Evolutionary conservation across 305 asterid genomes (phyloP), one percentile per base, ranked within the genome.

Genomic region (Rubia balearica): DNA sequence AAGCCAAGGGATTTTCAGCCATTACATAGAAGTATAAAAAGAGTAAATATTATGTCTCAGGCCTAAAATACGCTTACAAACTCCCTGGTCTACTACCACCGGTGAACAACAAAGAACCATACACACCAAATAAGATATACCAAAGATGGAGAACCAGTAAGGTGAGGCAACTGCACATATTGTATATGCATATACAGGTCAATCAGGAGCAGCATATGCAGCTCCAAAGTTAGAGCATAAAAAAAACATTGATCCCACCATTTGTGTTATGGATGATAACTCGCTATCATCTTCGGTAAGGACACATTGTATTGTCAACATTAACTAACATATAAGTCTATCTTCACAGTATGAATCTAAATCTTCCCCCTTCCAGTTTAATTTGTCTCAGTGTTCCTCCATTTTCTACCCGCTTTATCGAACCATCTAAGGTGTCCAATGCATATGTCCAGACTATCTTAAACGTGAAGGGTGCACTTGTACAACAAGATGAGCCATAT

Each of bases 151-250:
- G 46, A 9, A 62, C 13, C 10, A 38, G 27, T 38, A n/a, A n/a
- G 17, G 51, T 33, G 68, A 40, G 3, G 16, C 21, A 64, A 40
- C 10, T 16, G 14, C 36, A 13, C 60, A 46, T 24, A 17, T 9
- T 8, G 36, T 8, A 13, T 46, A 16, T 14, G 45, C n/a, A 43
- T 24, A 53, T 19, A 53, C 60, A 53, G 60, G 57, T 16, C 60
- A 27, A 27, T 67, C 16, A 48, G 60, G 27, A 46, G 60, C 71
- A 67, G 27, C 43, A 67, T 46, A 33, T 13, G 41, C 55, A 66
- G 41, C 27, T 40, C 30, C 30, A 40, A 63, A 17, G 11, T 51
- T 16, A 63, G 30, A 63, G 49, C 19, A 27, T 40, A 63, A 38
- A 30, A 14, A 17, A 63, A 38, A 17, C 60, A 16, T n/a, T 53